Evolutionary conservation across 768 basidiomycete species (phyloP), one percentile per base, ranked within the genome.

Genomic region (Trametes elegans): DNA sequence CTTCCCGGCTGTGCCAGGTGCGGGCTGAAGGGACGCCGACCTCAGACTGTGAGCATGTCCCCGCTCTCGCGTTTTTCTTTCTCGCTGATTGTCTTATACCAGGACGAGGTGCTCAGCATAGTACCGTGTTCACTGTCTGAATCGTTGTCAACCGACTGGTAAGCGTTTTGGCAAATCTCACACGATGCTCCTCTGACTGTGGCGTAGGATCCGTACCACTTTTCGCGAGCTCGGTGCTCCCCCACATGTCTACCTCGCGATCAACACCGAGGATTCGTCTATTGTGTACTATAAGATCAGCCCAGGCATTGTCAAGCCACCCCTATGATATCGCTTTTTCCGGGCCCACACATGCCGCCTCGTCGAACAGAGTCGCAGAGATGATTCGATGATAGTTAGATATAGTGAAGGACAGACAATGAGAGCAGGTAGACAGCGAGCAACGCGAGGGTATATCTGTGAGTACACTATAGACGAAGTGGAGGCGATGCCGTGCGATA

Each of bases 201-300:
- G 3, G 23, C 35, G 11, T 41, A 88, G 86, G 83, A 70, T 88
- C 6, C 73, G 82, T 9, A 54, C 57, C 21, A 59, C 84, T 2
- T 90, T 90, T 66, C 62, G 68, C 7, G 73, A 71, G 11, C 71
- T 89, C 11, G 70, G 69, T 7, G 69, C 72, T 40, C 76, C 77
- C 11, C 67, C 74, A 34, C 74, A 80, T 49, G 69, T 91, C 42
- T 86, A 81, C 62, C 68, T 92, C 27, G 90, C 85, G 11, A 85
- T 91, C 52, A 84, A 83, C 39, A 79, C 85, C 0, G 82, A 87
- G 46, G 90, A 92, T 62, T 84, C 90, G 10, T 90, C 90, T 8
- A 85, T 87, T 41, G 90, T 92, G 47, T 92, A 92, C 68, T 92
- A 92, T 71, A 89, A 88, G 63, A 76, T 92, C 55, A 86, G 84